Conservation (phyloP, 257 asterid genomes). For the Nicotiana attenuata region DNA sequence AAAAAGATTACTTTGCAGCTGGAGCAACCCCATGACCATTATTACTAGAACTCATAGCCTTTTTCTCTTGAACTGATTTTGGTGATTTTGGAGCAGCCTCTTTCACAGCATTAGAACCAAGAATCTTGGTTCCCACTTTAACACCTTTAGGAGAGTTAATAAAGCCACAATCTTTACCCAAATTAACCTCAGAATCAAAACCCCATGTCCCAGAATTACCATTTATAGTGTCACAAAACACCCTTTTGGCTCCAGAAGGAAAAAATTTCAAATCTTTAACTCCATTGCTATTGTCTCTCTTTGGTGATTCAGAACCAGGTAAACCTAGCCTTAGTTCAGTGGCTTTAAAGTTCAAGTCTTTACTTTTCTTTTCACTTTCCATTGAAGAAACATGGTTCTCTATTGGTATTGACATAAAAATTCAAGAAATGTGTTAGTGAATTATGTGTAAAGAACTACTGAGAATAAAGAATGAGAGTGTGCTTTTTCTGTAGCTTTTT, state of each 20-base stretch:
- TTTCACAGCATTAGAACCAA: slow-evolving; percentile 26
- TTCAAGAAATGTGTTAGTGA: no score
- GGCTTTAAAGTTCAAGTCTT: slow-evolving; percentile 43
- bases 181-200: slow-evolving; percentile 34
- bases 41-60: slow-evolving; percentile 20
- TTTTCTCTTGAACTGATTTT: slow-evolving; percentile 27
- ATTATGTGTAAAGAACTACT: no score
- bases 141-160: slow-evolving; percentile 31
- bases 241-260: slow-evolving; percentile 42
- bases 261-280: slow-evolving; percentile 13
- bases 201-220: slow-evolving; percentile 37
- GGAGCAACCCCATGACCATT: slow-evolving; percentile 29
- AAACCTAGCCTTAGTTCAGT: slow-evolving; percentile 43
- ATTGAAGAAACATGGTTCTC: slow-evolving; percentile 9
- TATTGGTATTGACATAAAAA: no score
- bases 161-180: slow-evolving; percentile 27
- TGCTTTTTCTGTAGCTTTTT: no score
- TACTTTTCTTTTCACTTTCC: slow-evolving; percentile 19
- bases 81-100: slow-evolving; percentile 27
- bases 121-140: slow-evolving; percentile 24
- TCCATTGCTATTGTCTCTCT: slow-evolving; percentile 18
- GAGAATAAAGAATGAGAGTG: no score
- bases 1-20: slow-evolving; percentile 30
- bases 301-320: slow-evolving; percentile 39
- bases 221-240: slow-evolving; percentile 32